Percentiles rank a stretch among this genome's conserved stretches.
Evolutionary conservation across 2,329 filamentous ascomycete species (phyloP).

Genomic region (Ophiostoma montium): DNA sequence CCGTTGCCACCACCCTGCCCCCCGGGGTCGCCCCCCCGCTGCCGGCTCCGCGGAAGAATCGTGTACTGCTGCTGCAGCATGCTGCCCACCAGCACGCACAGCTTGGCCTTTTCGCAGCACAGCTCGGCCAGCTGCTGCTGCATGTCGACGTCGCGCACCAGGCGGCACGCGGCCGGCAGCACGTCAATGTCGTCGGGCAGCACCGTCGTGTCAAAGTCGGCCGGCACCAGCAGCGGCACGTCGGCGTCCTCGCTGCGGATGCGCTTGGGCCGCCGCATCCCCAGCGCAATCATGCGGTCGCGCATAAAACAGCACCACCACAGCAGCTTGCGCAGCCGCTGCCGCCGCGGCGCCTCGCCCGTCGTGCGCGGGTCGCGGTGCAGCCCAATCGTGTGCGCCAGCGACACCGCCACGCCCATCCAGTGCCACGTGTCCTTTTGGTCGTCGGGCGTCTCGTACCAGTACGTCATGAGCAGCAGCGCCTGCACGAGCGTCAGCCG

Average conservation of each 20-base stretch:
- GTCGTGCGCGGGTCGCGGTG: conserved; percentile 70
- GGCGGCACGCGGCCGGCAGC: conserved; percentile 54
- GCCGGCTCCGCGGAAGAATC: conserved; percentile 71
- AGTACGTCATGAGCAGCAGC: conserved; percentile 85
- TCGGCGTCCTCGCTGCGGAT: conserved; percentile 92
- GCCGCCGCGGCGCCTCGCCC: conserved; percentile 57
- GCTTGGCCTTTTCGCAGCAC: conserved; percentile 83
- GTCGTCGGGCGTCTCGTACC: conserved; percentile 94
- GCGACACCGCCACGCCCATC: conserved; percentile 91
- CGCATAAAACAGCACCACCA: conserved; percentile 99
- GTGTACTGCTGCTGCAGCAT: conserved; percentile 88
- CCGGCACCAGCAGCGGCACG: conserved; percentile 73
- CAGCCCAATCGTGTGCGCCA: conserved; percentile 85
- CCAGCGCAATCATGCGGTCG: conserved; percentile 79
- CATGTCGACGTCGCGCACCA: conserved; percentile 56
- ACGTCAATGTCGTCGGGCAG: conserved; percentile 54
- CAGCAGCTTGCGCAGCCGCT: conserved; percentile 83
- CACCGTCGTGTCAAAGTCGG: conserved; percentile 67
- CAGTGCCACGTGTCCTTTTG: conserved; percentile 98
- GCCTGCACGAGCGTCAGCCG: conserved; percentile 80
- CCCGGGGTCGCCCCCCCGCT: conserved; percentile 28
- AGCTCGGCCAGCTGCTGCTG: conserved; percentile 70
- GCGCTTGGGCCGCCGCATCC: conserved; percentile 82
- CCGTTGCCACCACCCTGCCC: not conserved
- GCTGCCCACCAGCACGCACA: conserved; percentile 78